Conservation (phyloP, 805 yeast genomes). For the Saccharomycopsis selenospora region DNA sequence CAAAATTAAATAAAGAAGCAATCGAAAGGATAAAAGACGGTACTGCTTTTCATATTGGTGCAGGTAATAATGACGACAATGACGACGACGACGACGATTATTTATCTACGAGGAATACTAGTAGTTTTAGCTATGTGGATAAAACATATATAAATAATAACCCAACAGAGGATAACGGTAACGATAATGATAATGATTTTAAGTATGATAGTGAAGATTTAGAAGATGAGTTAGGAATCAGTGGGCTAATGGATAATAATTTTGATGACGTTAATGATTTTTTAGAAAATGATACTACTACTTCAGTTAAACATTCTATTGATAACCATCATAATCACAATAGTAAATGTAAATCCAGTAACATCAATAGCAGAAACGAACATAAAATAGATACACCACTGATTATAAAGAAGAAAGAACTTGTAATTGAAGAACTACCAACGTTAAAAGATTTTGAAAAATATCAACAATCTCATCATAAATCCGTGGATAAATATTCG, state of each 20-base stretch:
- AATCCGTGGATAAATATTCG: neutral
- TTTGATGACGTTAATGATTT: conserved; percentile 12
- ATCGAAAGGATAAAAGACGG: too few species aligned
- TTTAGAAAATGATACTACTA: too few species aligned
- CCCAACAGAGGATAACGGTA: too few species aligned
- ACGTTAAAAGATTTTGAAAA: neutral
- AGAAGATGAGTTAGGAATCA: neutral
- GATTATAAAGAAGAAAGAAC: neutral
- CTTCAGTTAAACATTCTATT: too few species aligned
- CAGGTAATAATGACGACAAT: neutral
- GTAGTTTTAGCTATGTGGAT: neutral
- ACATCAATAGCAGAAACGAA: too few species aligned
- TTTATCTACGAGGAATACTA: neutral
- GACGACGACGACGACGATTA: conserved; percentile 1
- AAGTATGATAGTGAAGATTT: neutral
- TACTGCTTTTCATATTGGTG: too few species aligned
- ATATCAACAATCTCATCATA: neutral
- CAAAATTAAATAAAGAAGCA: neutral
- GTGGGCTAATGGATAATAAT: neutral
- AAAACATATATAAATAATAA: neutral
- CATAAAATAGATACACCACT: too few species aligned
- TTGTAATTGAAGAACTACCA: conserved; percentile 3
- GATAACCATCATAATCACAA: too few species aligned
- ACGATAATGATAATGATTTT: too few species aligned
- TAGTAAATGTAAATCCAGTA: too few species aligned